phyloP scores from a whole-genome alignment of 176 grass and related monocot genomes.

The Saccharum spontaneum region DNA sequence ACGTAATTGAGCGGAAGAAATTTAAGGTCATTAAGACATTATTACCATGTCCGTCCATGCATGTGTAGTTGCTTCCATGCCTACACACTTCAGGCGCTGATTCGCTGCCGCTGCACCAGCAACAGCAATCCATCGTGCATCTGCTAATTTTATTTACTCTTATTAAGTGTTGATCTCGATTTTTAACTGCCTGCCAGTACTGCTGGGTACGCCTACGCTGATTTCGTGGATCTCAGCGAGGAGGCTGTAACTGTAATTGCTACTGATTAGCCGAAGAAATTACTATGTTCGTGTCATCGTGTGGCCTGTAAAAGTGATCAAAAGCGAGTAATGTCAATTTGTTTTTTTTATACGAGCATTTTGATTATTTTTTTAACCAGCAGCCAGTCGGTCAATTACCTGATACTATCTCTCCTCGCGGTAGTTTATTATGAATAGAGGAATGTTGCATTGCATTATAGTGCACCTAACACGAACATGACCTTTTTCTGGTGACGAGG shows the following conservation, averaged over 20 bases:
- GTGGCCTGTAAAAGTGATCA: too few relatives aligned
- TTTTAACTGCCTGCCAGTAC: not conserved
- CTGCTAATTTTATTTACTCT: too few relatives aligned
- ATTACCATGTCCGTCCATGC: not conserved
- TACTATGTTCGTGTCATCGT: too few relatives aligned
- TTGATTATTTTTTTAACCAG: not conserved
- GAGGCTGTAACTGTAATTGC: not conserved
- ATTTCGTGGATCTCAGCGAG: not conserved
- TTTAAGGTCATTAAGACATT: not conserved
- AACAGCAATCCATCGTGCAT: not conserved
- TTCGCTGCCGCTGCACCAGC: not conserved
- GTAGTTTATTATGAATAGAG: not conserved
- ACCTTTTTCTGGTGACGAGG: not conserved
- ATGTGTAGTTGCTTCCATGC: not conserved
- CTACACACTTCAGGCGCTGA: not conserved
- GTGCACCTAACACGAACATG: slow-evolving; percentile 20
- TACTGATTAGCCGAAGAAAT: too few relatives aligned
- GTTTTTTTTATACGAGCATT: not conserved
- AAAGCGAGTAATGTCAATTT: not conserved
- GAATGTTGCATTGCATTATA: not conserved
- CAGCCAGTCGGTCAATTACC: not conserved
- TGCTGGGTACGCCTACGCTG: not conserved
- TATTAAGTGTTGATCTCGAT: not conserved
- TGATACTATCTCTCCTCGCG: not conserved
- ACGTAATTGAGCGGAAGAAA: not conserved